phyloP scores from a whole-genome alignment of 1,284 basidiomycete species.

The Gymnopus androsaceus region DNA sequence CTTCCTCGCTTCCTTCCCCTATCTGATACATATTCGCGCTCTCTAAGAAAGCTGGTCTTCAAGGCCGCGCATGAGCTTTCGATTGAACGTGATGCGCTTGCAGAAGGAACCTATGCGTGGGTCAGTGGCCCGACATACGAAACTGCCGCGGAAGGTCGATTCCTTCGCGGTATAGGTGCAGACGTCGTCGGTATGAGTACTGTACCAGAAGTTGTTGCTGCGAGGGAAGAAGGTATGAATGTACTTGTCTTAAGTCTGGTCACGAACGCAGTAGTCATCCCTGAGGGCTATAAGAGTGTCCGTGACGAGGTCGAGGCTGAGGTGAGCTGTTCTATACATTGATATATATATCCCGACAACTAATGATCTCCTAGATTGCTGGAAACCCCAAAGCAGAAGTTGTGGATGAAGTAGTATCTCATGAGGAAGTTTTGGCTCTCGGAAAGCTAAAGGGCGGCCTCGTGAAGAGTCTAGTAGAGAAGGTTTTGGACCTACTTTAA shows the following conservation, averaged over 20 bases:
- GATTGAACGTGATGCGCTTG: slow-evolving; percentile 41
- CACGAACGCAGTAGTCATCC: slow-evolving; percentile 81
- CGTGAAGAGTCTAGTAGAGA: slow-evolving; percentile 68
- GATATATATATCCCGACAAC: neutral
- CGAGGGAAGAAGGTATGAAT: slow-evolving; percentile 71
- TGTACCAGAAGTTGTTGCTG: slow-evolving; percentile 86
- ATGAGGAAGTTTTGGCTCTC: slow-evolving; percentile 78
- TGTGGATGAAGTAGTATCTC: slow-evolving; percentile 61
- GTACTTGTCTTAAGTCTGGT: slow-evolving; percentile 82
- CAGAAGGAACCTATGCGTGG: slow-evolving; percentile 84
- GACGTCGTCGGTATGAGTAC: slow-evolving; percentile 91
- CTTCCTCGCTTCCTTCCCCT: slow-evolving; percentile 76
- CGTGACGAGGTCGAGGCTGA: slow-evolving; percentile 74
- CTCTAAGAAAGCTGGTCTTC: slow-evolving; percentile 60
- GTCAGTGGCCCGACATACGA: slow-evolving; percentile 86
- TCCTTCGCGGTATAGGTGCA: too few relatives aligned
- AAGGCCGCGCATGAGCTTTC: slow-evolving; percentile 12
- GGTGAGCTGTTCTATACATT: slow-evolving; percentile 41
- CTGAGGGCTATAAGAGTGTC: slow-evolving; percentile 68
- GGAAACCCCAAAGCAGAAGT: slow-evolving; percentile 52
- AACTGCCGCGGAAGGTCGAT: slow-evolving; percentile 77
- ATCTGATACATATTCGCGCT: slow-evolving; percentile 75
- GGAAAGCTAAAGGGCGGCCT: slow-evolving; percentile 67
- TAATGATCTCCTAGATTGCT: slow-evolving; percentile 51
- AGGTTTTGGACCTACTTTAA: slow-evolving; percentile 53